Conservation (phyloP, 441 rosid genomes). For the Arabidopsis lyrata region DNA sequence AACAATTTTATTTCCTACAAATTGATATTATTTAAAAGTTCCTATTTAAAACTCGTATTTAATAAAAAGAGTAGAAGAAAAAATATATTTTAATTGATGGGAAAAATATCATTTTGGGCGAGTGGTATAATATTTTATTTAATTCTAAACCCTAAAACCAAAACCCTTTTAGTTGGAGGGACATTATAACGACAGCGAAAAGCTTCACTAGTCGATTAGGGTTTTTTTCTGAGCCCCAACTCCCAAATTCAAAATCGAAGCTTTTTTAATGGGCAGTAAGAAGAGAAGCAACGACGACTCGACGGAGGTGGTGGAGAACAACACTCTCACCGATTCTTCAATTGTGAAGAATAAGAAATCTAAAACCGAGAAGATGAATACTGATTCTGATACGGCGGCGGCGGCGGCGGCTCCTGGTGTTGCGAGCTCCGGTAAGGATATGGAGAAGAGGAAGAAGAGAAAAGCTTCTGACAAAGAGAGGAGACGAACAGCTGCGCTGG, state of each 20-base stretch:
- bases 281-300: conserved; percentile 55
- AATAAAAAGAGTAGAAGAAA: too few relatives aligned
- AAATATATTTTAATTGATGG: too few relatives aligned
- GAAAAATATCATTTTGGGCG: too few relatives aligned
- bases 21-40: too few relatives aligned
- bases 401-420: conserved; percentile 37
- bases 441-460: conserved; percentile 85
- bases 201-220: conserved; percentile 1
- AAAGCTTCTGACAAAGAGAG: conserved; percentile 77
- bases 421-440: conserved; percentile 56
- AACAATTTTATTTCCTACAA: too few relatives aligned
- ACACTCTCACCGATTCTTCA: conserved; percentile 27
- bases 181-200: background rate
- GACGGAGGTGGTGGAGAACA: conserved; percentile 47
- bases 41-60: too few relatives aligned
- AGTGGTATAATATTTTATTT: background rate
- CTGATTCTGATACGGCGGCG: conserved; percentile 41
- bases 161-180: background rate
- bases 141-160: background rate
- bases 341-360: conserved; percentile 58
- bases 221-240: background rate
- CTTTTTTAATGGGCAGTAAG: conserved; percentile 64
- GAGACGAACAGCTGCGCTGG: conserved; percentile 43
- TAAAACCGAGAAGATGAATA: conserved; percentile 47
- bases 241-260: conserved; percentile 1